Evolutionary conservation across 306 rosid genomes (phyloP).

Genomic region (Hippophae tibetana): DNA sequence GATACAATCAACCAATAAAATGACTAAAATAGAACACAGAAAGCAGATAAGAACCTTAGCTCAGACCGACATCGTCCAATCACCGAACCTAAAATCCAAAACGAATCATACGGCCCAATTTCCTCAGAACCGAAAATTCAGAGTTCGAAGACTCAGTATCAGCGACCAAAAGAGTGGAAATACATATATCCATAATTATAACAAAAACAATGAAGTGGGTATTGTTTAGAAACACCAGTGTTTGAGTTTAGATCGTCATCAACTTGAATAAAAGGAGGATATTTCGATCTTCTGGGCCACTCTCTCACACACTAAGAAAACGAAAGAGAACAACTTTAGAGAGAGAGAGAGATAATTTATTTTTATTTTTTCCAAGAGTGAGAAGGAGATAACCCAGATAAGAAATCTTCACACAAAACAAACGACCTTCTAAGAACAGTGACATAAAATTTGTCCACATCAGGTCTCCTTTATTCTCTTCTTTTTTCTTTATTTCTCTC

Average conservation of each 20-base stretch:
- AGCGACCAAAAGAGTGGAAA: slow-evolving; percentile 2
- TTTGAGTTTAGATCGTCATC: slow-evolving; percentile 71
- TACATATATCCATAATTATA: slow-evolving; percentile 17
- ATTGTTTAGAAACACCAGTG: slow-evolving; percentile 47
- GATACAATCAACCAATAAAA: slow-evolving; percentile 23
- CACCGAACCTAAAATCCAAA: slow-evolving; percentile 23
- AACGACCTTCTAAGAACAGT: slow-evolving; percentile 98
- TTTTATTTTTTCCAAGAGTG: slow-evolving; percentile 14
- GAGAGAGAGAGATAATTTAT: slow-evolving; percentile 20
- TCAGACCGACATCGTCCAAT: slow-evolving; percentile 64
- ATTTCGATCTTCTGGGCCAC: slow-evolving; percentile 99
- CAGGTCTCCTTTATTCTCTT: slow-evolving; percentile 99
- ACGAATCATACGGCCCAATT: slow-evolving; percentile 37
- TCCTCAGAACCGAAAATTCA: slow-evolving; percentile 26
- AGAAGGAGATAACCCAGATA: slow-evolving; percentile 94
- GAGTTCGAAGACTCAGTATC: slow-evolving; percentile 23
- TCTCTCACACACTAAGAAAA: slow-evolving; percentile 21
- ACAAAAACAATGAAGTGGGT: slow-evolving; percentile 41
- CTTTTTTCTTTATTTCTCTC: slow-evolving; percentile 66
- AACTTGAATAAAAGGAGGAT: slow-evolving; percentile 45
- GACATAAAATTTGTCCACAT: slow-evolving; percentile 99
- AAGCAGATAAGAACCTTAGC: slow-evolving; percentile 30
- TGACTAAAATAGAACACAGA: no score
- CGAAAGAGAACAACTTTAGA: slow-evolving; percentile 20
- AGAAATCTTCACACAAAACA: slow-evolving; percentile 88